phyloP scores from a whole-genome alignment of 2,329 filamentous ascomycete genomes.

The Rutstroemia sp. region DNA sequence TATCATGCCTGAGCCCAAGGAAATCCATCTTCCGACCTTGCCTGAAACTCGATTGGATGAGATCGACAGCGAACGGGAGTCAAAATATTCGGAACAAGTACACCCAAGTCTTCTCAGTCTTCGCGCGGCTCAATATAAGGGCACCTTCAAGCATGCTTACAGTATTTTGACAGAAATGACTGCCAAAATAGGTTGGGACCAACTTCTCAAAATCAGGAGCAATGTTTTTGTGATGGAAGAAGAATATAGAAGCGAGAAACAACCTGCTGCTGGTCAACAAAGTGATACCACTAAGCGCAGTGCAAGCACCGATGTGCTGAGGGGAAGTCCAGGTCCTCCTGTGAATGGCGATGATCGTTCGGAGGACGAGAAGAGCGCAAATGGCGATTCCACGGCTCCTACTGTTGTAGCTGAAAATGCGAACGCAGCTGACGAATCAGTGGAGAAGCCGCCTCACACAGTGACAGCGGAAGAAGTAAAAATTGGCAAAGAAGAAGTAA shows the following conservation, averaged over 20 bases:
- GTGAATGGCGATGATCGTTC: conserved; percentile 34
- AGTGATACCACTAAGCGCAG: conserved; percentile 49
- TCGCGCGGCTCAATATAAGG: conserved; percentile 82
- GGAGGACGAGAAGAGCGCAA: conserved; percentile 28
- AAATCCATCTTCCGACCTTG: conserved; percentile 79
- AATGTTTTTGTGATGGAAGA: conserved; percentile 99
- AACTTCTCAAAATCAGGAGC: conserved; percentile 87
- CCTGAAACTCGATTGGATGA: conserved; percentile 88
- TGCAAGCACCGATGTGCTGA: conserved; percentile 71
- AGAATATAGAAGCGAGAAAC: conserved; percentile 87
- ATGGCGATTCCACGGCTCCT: conserved; percentile 22
- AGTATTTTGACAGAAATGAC: conserved; percentile 92
- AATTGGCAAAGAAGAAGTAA: conserved; percentile 63
- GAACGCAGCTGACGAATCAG: conserved; percentile 29
- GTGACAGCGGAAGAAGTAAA: conserved; percentile 72
- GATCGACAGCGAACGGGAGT: conserved; percentile 85
- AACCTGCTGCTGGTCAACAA: conserved; percentile 44
- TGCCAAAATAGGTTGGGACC: conserved; percentile 95
- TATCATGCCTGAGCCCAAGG: conserved; percentile 84
- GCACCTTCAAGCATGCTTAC: conserved; percentile 94
- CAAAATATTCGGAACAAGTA: conserved; percentile 74
- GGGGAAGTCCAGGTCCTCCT: conserved; percentile 57
- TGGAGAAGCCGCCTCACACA: conserved; percentile 76
- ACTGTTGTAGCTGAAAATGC: conserved; percentile 23
- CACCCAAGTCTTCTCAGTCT: conserved; percentile 81